Evolutionary conservation across 306 rosid genomes (phyloP).

Genomic region (Elaeagnus macrophylla): DNA sequence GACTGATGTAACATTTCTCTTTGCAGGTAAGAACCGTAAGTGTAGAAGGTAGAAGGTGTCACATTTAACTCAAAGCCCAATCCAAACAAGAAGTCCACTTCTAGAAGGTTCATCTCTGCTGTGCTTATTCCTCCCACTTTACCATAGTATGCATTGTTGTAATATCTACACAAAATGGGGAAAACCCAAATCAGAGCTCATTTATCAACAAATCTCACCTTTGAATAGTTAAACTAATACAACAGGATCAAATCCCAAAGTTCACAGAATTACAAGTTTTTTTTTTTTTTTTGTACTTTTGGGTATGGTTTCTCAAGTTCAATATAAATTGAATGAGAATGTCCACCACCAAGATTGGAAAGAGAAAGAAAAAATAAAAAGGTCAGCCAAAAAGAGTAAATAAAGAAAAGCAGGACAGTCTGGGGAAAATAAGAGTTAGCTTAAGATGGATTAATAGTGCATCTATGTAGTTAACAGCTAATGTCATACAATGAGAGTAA

Average conservation of each 20-base stretch:
- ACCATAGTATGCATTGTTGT: constrained; percentile 91
- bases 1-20: constrained; percentile 55
- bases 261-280: neutral
- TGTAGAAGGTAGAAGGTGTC: constrained; percentile 53
- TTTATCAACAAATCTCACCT: neutral
- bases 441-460: too few species aligned
- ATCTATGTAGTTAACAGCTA: too few species aligned
- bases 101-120: constrained; percentile 73
- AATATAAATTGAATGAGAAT: too few species aligned
- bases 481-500: too few species aligned
- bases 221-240: neutral
- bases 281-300: neutral
- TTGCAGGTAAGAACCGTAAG: constrained; percentile 57
- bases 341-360: too few species aligned
- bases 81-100: constrained; percentile 77
- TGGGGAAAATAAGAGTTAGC: too few species aligned
- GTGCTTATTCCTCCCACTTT: constrained; percentile 92
- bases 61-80: constrained; percentile 68
- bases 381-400: too few species aligned
- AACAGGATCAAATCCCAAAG: neutral
- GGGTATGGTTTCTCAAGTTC: too few species aligned
- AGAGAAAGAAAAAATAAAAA: too few species aligned
- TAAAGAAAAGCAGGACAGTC: too few species aligned
- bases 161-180: constrained; percentile 36
- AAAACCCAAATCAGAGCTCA: neutral